These are phyloP conservation scores for Pterocarpus santalinus DNA, from an alignment of 306 rosid genomes.

Conservation along the genomic window DNA sequence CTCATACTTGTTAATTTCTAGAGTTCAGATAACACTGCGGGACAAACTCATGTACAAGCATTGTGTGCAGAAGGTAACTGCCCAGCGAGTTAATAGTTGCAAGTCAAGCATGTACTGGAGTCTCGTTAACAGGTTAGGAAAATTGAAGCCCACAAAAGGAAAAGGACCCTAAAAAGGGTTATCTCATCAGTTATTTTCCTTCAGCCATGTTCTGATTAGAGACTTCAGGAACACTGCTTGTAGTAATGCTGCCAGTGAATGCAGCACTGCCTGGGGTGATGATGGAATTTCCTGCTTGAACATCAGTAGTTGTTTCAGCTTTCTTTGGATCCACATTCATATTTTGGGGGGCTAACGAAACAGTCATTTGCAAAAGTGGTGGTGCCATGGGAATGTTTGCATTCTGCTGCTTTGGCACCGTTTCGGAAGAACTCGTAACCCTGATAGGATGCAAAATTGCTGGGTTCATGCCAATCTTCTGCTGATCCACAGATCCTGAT, in stretches of 20 bases:
- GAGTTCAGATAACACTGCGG: not conserved
- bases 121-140: constrained; percentile 34
- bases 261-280: constrained; percentile 42
- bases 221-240: constrained; percentile 45
- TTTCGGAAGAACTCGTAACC: constrained; percentile 57
- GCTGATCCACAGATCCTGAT: constrained; percentile 68
- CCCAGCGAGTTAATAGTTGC: constrained; percentile 24
- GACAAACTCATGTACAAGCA: constrained; percentile 47
- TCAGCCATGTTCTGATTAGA: constrained; percentile 50
- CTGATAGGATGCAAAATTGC: constrained; percentile 44
- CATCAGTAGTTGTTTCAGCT: constrained; percentile 50
- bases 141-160: constrained; percentile 34
- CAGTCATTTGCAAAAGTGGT: constrained; percentile 53
- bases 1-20: constrained; percentile 11
- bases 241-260: constrained; percentile 35
- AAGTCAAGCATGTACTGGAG: not conserved
- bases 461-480: constrained; percentile 57
- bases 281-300: constrained; percentile 55
- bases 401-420: constrained; percentile 65
- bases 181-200: constrained; percentile 40
- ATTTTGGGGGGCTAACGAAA: constrained; percentile 46
- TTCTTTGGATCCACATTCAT: constrained; percentile 57
- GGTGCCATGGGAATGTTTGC: constrained; percentile 42
- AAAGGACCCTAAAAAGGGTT: not conserved
- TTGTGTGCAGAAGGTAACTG: constrained; percentile 35